These are phyloP conservation scores for Gossypium rotundifolium DNA, from an alignment of 345 rosid species.

Conservation along the genomic window DNA sequence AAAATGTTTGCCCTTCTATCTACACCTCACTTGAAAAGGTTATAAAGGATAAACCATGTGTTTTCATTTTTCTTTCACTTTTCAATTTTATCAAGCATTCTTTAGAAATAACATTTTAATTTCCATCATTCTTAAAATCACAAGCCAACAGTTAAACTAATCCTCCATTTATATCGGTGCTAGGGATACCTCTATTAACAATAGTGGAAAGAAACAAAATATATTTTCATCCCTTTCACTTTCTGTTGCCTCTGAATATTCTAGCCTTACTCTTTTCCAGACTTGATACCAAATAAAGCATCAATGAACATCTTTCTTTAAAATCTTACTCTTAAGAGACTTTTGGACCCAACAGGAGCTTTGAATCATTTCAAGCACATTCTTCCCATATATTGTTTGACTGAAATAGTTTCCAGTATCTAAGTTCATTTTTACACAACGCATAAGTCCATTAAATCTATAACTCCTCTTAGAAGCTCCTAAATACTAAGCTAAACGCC, in stretches of 20 bases:
- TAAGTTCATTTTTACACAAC: background rate
- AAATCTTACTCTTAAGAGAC: background rate
- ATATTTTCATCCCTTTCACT: background rate
- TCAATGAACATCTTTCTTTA: background rate
- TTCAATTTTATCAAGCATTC: background rate
- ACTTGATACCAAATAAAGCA: background rate
- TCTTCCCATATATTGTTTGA: background rate
- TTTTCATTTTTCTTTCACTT: background rate
- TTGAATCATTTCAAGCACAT: background rate
- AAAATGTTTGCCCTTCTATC: background rate
- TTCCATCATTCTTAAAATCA: background rate
- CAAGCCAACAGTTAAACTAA: background rate
- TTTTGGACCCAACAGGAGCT: background rate
- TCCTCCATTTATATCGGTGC: background rate
- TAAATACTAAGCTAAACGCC: background rate
- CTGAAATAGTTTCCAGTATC: background rate
- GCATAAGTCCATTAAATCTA: background rate
- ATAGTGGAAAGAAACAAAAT: background rate
- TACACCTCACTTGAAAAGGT: background rate
- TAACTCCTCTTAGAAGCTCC: background rate
- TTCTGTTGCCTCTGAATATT: background rate
- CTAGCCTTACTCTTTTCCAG: background rate
- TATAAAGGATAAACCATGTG: background rate
- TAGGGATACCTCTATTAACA: background rate
- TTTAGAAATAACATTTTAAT: background rate